phyloP scores from a whole-genome alignment of 176 grass and related monocot species.

The Avena sativa region DNA sequence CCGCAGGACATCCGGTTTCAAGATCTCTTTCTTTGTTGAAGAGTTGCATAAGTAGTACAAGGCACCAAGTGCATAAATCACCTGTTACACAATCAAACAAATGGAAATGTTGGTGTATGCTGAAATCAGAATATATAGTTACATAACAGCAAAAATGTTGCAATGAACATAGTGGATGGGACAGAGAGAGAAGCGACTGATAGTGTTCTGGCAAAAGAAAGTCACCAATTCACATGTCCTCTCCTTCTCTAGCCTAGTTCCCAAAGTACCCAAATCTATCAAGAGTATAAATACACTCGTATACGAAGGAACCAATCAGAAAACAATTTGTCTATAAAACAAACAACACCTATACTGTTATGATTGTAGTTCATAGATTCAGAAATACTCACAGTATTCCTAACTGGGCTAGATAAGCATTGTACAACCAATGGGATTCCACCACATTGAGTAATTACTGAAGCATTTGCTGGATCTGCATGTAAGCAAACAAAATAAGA shows the following conservation, averaged over 20 bases:
- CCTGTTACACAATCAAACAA: conserved; percentile 46
- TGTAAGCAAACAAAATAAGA: conserved; percentile 19
- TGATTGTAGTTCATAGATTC: conserved; percentile 26
- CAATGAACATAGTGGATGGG: not conserved
- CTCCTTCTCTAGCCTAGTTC: conserved; percentile 15
- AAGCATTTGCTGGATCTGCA: conserved; percentile 84
- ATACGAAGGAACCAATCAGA: not conserved
- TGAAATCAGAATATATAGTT: conserved; percentile 2
- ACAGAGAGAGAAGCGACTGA: not conserved
- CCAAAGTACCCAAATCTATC: not conserved
- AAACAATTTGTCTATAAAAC: conserved; percentile 13
- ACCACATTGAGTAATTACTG: conserved; percentile 66
- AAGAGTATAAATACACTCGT: not conserved
- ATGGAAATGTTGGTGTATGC: conserved; percentile 9
- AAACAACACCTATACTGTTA: not conserved
- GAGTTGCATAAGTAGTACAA: conserved; percentile 75
- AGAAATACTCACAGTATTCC: conserved; percentile 77
- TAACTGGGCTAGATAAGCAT: conserved; percentile 88
- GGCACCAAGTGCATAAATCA: conserved; percentile 81
- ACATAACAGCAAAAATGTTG: not conserved
- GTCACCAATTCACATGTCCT: not conserved
- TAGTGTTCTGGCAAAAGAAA: not conserved
- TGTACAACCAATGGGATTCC: conserved; percentile 86
- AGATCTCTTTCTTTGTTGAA: conserved; percentile 70
- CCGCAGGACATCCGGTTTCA: conserved; percentile 70